Percentiles rank a stretch among this genome's conserved stretches.
Evolutionary conservation across 2,329 filamentous ascomycete species (phyloP).

Genomic region (Fusarium ramigenum): DNA sequence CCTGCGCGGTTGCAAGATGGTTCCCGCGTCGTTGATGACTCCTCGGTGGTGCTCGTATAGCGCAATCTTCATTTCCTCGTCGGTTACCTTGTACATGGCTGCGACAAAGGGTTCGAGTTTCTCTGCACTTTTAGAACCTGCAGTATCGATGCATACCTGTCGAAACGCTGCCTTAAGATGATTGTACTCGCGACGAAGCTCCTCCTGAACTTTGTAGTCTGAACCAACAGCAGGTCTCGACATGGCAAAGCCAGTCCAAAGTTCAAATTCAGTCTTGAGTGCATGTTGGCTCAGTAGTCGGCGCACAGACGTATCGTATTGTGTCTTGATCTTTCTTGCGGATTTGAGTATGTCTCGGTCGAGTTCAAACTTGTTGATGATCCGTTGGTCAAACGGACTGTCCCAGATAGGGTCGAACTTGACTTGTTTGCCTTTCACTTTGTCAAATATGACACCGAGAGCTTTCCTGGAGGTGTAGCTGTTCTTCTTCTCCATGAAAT

Average conservation of each 20-base stretch:
- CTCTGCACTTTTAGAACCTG: conserved; percentile 66
- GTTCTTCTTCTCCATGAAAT: conserved; percentile 82
- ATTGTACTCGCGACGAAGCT: conserved; percentile 74
- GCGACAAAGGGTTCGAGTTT: conserved; percentile 77
- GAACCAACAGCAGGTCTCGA: conserved; percentile 74
- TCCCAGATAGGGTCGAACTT: conserved; percentile 79
- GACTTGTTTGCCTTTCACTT: conserved; percentile 63
- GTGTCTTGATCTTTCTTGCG: conserved; percentile 73
- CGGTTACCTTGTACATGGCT: conserved; percentile 88
- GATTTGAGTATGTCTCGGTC: conserved; percentile 63
- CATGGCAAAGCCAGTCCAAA: conserved; percentile 88
- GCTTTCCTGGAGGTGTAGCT: conserved; percentile 76
- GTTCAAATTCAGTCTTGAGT: conserved; percentile 88
- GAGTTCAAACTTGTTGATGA: conserved; percentile 71
- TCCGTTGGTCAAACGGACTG: conserved; percentile 77
- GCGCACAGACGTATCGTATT: conserved; percentile 81
- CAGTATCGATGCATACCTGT: conserved; percentile 69
- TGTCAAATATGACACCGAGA: conserved; percentile 85
- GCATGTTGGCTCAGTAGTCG: conserved; percentile 87
- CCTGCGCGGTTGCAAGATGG: conserved; percentile 27
- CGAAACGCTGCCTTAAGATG: conserved; percentile 76
- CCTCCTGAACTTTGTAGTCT: conserved; percentile 89
- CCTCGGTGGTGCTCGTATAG: conserved; percentile 54
- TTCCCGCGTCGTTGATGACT: conserved; percentile 48
- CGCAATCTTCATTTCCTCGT: conserved; percentile 71